Percentiles rank a stretch among this genome's conserved stretches.
phyloP scores from a whole-genome alignment of 352 stramenopile species.

The Peronospora farinosa region DNA sequence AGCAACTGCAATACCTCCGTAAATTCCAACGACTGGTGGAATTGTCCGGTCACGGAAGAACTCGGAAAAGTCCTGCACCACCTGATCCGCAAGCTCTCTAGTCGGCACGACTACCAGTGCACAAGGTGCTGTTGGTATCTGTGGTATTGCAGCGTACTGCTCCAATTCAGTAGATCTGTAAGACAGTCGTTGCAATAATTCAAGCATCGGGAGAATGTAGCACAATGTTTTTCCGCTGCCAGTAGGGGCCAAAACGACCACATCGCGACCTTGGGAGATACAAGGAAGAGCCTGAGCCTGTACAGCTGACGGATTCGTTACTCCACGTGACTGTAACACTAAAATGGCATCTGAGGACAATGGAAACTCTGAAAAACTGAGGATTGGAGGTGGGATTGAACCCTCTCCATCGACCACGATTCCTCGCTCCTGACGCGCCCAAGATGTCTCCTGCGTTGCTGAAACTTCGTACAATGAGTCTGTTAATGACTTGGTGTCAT shows the following conservation, averaged over 20 bases:
- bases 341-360: constrained; percentile 24
- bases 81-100: constrained; percentile 93
- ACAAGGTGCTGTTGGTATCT: constrained; percentile 24
- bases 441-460: constrained; percentile 34
- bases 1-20: constrained; percentile 34
- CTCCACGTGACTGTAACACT: constrained; percentile 28
- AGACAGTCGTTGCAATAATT: constrained; percentile 30
- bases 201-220: constrained; percentile 91
- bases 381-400: constrained; percentile 26
- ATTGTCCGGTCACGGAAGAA: constrained; percentile 22
- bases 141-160: constrained; percentile 40
- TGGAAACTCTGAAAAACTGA: constrained; percentile 32
- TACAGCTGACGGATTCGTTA: constrained; percentile 91
- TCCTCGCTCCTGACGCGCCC: constrained; percentile 47
- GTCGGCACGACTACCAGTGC: constrained; percentile 92
- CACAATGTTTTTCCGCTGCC: constrained; percentile 94
- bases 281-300: constrained; percentile 94
- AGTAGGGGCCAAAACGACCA: constrained; percentile 91
- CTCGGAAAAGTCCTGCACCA: constrained; percentile 69
- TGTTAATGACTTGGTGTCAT: neutral
- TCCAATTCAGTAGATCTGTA: constrained; percentile 48
- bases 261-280: constrained; percentile 79
- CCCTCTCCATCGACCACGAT: constrained; percentile 34
- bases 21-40: constrained; percentile 36
- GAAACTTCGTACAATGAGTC: neutral